phyloP scores from a whole-genome alignment of 139 green algal genomes.

The Coccomyxa sp. region DNA sequence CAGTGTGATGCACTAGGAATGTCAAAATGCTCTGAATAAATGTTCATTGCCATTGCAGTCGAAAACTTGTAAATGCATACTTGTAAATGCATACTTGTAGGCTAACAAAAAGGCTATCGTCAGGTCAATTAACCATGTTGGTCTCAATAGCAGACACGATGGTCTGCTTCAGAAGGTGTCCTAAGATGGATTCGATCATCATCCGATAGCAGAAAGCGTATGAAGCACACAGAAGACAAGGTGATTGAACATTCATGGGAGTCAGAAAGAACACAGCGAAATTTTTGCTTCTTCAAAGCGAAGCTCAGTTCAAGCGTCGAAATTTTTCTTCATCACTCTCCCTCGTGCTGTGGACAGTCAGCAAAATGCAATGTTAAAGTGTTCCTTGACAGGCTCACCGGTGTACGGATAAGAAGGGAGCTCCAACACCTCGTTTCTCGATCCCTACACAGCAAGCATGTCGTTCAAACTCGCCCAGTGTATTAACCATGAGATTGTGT shows the following conservation, averaged over 20 bases:
- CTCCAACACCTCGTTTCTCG: too few relatives aligned
- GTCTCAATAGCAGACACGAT: conserved; percentile 11
- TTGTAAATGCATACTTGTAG: too few relatives aligned
- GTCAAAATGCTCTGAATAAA: neutral
- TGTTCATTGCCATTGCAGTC: conserved; percentile 14
- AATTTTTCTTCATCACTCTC: conserved; percentile 1
- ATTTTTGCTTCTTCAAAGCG: conserved; percentile 18
- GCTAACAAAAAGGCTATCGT: conserved; percentile 13
- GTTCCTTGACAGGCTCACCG: too few relatives aligned
- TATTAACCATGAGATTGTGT: neutral
- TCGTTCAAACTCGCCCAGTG: too few relatives aligned
- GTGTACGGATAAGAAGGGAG: too few relatives aligned
- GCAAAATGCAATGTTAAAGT: neutral
- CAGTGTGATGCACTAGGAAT: neutral
- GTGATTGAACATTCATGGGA: neutral
- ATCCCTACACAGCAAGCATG: too few relatives aligned
- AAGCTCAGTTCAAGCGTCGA: conserved; percentile 41
- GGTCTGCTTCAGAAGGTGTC: conserved; percentile 47
- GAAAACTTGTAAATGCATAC: too few relatives aligned
- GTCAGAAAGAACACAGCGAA: conserved; percentile 59
- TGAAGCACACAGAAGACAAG: neutral
- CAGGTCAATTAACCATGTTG: conserved; percentile 8
- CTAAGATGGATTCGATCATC: conserved; percentile 52
- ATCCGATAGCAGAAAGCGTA: conserved; percentile 8
- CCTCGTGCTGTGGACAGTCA: neutral